Conservation (phyloP, 495 filamentous ascomycete species). For the Podospora comata region DNA sequence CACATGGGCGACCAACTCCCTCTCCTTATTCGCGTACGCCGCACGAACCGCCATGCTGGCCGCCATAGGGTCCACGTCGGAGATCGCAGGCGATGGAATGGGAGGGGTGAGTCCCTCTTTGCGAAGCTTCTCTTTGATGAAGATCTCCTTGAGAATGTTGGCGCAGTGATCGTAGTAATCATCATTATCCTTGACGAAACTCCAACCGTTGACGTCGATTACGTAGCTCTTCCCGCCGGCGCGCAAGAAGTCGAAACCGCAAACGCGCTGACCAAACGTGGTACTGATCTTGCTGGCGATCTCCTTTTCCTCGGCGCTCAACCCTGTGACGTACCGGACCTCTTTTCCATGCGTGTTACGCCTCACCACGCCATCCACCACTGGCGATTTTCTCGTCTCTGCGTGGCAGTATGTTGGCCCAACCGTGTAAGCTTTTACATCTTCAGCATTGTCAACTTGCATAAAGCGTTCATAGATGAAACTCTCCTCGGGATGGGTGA, state of each 20-base stretch:
- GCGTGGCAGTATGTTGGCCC: slow-evolving; percentile 92
- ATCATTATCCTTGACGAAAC: slow-evolving; percentile 99
- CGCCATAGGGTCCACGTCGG: slow-evolving; percentile 43
- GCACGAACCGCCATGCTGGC: slow-evolving; percentile 34
- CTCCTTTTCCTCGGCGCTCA: slow-evolving; percentile 74
- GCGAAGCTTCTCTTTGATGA: slow-evolving; percentile 67
- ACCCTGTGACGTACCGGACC: slow-evolving; percentile 84
- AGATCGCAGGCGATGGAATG: slow-evolving; percentile 43
- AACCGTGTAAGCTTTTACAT: slow-evolving; percentile 98
- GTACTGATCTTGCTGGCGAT: slow-evolving; percentile 88
- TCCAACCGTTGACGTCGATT: slow-evolving; percentile 99
- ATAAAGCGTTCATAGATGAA: slow-evolving; percentile 98
- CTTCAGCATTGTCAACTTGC: slow-evolving; percentile 90
- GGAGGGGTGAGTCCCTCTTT: slow-evolving; percentile 43
- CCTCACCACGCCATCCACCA: slow-evolving; percentile 92
- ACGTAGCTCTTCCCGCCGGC: slow-evolving; percentile 88
- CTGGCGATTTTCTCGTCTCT: slow-evolving; percentile 93
- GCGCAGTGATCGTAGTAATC: slow-evolving; percentile 95
- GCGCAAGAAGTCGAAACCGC: slow-evolving; percentile 92
- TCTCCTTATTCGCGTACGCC: slow-evolving; percentile 35
- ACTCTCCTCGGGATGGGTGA: slow-evolving; percentile 72
- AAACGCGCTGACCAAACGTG: slow-evolving; percentile 91
- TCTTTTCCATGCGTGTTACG: slow-evolving; percentile 97
- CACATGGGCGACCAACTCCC: slow-evolving; percentile 24
- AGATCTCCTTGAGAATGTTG: slow-evolving; percentile 79